Base-by-base conservation (phyloP, 225 moss, liverwort and hornwort genomes). In the Physcomitrium patens region DNA sequence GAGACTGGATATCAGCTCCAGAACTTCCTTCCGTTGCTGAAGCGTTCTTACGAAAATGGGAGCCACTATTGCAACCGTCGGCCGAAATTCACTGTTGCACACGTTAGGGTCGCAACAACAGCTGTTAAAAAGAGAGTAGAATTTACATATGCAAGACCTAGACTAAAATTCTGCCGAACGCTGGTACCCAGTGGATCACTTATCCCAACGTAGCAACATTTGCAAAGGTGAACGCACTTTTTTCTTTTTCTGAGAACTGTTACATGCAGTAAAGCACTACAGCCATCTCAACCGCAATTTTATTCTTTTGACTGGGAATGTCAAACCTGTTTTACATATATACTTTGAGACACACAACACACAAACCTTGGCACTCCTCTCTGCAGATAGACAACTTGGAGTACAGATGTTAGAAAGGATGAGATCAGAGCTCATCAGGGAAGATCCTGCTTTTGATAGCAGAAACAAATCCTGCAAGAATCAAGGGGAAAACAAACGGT, bases 1-100 rank as follows among this genome's bases (percentile, higher is more conserved):
- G 66, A 87, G 74, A 64, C 87, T 87, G 48, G 65, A 43, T 57
- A 84, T 84, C 42, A 87, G 74, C 77, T 87, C 84, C 82, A 82
- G 67, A 7, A 87, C 84, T 50, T 87, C 87, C 74, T 79, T 87
- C 77, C 84, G 76, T 77, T 87, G 87, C 58, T 71, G 74, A 50
- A 72, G 68, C 28, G 84, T 79, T 60, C 79, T 82, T 37, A 87
- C 87, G 63, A 73, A 87, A 50, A 87, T 81, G 7, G 87, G 87
- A 49, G 79, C 84, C 60, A 87, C 87, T 41, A 87, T 77, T 48
- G 54, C 84, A 45, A 87, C 85, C 47, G 69, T 85, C 9, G 87
- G 87, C 60, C 72, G 80, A 66, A 88, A 88, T 8, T 80, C 87
- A 75, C 87, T 88, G 87, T 66, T 74, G 27, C 63, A 75, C 80